Conservation (phyloP, 345 rosid species). For the Eucalyptus camaldulensis region DNA sequence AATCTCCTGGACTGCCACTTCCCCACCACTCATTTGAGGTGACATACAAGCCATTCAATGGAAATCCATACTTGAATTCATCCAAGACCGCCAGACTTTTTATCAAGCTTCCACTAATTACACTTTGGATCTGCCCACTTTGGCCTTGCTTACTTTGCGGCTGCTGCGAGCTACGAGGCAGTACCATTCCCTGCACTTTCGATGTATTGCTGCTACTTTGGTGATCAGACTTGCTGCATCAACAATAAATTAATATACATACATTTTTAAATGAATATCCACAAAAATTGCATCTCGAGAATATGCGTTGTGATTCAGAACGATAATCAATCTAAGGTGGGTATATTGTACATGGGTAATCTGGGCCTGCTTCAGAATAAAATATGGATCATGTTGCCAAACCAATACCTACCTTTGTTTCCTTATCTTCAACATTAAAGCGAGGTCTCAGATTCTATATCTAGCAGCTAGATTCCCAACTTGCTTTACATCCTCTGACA, state of each 20-base stretch:
- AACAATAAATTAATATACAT: not conserved
- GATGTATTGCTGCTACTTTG: not conserved
- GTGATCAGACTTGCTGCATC: conserved; percentile 10
- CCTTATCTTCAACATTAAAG: not conserved
- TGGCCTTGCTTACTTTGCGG: conserved; percentile 12
- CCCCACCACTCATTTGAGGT: conserved; percentile 65
- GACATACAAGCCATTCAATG: conserved; percentile 40
- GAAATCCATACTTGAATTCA: conserved; percentile 69
- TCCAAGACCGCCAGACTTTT: conserved; percentile 23
- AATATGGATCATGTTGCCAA: not conserved
- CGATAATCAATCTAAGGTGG: not conserved
- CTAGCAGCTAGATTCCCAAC: not conserved
- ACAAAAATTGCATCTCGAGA: not conserved
- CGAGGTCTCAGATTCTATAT: not conserved
- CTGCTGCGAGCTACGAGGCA: conserved; percentile 11
- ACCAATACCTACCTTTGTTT: not conserved
- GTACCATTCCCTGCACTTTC: conserved; percentile 6
- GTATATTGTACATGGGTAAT: not conserved
- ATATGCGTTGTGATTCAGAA: not conserved
- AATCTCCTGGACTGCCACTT: conserved; percentile 9
- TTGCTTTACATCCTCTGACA: not conserved
- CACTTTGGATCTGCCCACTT: not conserved
- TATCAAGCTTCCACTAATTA: conserved; percentile 5
- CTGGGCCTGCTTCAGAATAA: not conserved
- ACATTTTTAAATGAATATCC: not conserved